Conservation (phyloP, 1,284 basidiomycete species). For the Cryptococcus sp. region DNA sequence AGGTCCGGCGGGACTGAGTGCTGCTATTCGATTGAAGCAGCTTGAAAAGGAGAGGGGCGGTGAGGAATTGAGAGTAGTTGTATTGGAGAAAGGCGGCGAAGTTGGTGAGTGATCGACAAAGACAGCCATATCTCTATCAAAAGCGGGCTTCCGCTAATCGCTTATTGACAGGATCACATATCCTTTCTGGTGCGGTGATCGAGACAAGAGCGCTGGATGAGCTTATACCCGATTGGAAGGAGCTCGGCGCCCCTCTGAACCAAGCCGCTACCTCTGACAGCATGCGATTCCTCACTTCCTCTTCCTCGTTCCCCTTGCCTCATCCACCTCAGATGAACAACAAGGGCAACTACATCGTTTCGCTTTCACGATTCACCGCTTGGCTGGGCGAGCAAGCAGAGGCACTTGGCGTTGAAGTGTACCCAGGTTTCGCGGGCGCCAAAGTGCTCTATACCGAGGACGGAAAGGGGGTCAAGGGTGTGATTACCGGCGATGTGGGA, state of each 20-base stretch:
- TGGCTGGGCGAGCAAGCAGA: slow-evolving; percentile 87
- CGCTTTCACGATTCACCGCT: slow-evolving; percentile 80
- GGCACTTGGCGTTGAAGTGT: slow-evolving; percentile 90
- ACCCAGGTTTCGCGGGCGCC: slow-evolving; percentile 94
- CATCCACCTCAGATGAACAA: slow-evolving; percentile 98
- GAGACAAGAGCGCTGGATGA: slow-evolving; percentile 91
- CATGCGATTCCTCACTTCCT: slow-evolving; percentile 85
- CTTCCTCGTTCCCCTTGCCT: slow-evolving; percentile 76
- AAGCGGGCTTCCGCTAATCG: background rate
- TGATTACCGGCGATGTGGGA: slow-evolving; percentile 93
- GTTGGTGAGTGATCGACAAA: slow-evolving; percentile 63
- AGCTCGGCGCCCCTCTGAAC: slow-evolving; percentile 63
- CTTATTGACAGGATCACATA: slow-evolving; percentile 73
- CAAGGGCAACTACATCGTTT: slow-evolving; percentile 90
- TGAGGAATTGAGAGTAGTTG: slow-evolving; percentile 83
- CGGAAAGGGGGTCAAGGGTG: slow-evolving; percentile 71
- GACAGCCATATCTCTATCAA: background rate
- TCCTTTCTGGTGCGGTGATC: slow-evolving; percentile 92
- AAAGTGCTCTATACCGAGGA: slow-evolving; percentile 72
- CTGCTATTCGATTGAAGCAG: slow-evolving; percentile 96
- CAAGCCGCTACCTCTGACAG: slow-evolving; percentile 76
- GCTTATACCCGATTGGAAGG: slow-evolving; percentile 84
- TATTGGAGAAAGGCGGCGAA: slow-evolving; percentile 93
- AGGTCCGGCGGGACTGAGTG: slow-evolving; percentile 91
- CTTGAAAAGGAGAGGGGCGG: slow-evolving; percentile 75